Conservation (phyloP, 2,329 filamentous ascomycete genomes). For the Fusarium sp. region DNA sequence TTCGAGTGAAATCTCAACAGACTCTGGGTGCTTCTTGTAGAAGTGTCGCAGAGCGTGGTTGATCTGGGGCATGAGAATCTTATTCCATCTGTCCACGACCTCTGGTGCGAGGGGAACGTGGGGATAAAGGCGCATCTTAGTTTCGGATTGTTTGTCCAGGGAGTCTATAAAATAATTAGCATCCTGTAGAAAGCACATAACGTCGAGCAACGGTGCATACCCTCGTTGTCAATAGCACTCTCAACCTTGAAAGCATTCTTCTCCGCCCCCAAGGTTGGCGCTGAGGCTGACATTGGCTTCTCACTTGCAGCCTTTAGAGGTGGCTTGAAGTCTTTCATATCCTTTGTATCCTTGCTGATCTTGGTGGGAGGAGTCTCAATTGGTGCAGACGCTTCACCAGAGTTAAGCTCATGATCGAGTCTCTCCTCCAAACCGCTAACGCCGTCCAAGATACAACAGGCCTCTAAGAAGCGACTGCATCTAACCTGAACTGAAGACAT, state of each 20-base stretch:
- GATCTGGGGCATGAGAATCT: slow-evolving; percentile 76
- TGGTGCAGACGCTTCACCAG: slow-evolving; percentile 15
- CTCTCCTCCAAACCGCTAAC: slow-evolving; percentile 67
- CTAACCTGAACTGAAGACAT: slow-evolving; percentile 65
- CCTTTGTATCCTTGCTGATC: slow-evolving; percentile 28
- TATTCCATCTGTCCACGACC: slow-evolving; percentile 77
- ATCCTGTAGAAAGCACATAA: neutral
- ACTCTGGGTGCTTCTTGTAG: slow-evolving; percentile 78
- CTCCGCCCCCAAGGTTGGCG: slow-evolving; percentile 2
- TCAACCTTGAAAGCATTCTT: slow-evolving; percentile 6
- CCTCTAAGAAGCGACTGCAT: slow-evolving; percentile 68
- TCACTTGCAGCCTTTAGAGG: slow-evolving; percentile 19
- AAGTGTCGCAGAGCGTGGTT: slow-evolving; percentile 77
- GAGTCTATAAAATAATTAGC: slow-evolving; percentile 36
- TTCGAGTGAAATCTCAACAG: slow-evolving; percentile 81
- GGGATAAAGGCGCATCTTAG: slow-evolving; percentile 68
- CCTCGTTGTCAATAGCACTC: slow-evolving; percentile 33
- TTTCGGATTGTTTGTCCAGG: slow-evolving; percentile 43
- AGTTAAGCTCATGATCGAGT: slow-evolving; percentile 59
- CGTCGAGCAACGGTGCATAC: slow-evolving; percentile 7
- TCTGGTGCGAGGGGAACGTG: slow-evolving; percentile 68
- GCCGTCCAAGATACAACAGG: slow-evolving; percentile 69
- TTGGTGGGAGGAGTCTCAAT: slow-evolving; percentile 7
- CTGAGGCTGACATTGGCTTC: slow-evolving; percentile 24
- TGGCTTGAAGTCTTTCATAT: slow-evolving; percentile 20